Evolutionary conservation across 2,329 filamentous ascomycete species (phyloP), one percentile per base, ranked within the genome.

Genomic region (Teratosphaeria destructans): DNA sequence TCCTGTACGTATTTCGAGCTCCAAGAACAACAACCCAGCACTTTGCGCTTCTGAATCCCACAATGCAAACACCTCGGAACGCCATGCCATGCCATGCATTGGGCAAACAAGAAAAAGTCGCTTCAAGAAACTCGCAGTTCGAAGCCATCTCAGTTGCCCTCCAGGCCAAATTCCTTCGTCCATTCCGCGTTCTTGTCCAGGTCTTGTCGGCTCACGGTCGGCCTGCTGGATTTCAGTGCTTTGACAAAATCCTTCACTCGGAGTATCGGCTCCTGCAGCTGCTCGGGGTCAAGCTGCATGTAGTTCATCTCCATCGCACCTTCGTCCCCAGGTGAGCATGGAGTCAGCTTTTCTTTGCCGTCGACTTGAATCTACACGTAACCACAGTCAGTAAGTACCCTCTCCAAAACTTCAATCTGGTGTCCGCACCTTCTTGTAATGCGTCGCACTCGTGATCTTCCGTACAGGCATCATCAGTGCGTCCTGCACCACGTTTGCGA

Each of bases 391-490:
- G 23, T n/a, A 19, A 14, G 3, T 43, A 7, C 8, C 12, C 23
- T 56, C 23, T 61, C 52, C 56, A 47, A 37, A 43, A 34, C 16
- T 14, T 12, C 3, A 3, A 5, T 32, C 8, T 43, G 19, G 29
- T 52, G 27, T 53, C 57, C 72, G 56, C 79, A 93, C 93, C 78
- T 89, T 87, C 75, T 96, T 96, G 77, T 97, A 99, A 78, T 99
- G 94, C 57, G 94, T 99, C 19, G 94, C 93, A 64, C 92, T 95
- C 74, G 97, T 87, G 66, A 99, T 97, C 76, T 96, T 95, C 63
- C 94, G 83, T 62, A 99, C 89, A 1, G 94, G 95, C 71, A 96
- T 91, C 94, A 99, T 99, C 47, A 99, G 79, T 0, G 94, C 94
- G 72, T 95, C 89, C 74, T 99, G 94, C 23, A 97, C 94, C 3